Percentiles rank a stretch among this genome's conserved stretches.
Evolutionary conservation across 441 rosid genomes (phyloP).

Genomic region (Gossypium davidsonii): DNA sequence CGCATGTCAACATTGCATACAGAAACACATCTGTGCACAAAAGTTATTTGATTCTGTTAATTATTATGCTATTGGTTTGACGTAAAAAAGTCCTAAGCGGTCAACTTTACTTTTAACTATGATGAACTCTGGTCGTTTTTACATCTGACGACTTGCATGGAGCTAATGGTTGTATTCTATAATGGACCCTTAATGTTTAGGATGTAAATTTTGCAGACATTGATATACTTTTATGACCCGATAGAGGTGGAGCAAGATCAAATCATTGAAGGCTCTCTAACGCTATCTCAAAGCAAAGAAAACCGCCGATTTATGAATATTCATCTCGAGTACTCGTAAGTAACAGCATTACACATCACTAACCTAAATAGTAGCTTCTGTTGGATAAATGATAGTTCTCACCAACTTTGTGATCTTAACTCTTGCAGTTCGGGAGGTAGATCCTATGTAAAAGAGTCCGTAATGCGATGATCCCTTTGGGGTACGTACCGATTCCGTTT

Average conservation of each 20-base stretch:
- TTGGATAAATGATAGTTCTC: slow-evolving; percentile 9
- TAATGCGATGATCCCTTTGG: slow-evolving; percentile 52
- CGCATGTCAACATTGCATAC: not conserved
- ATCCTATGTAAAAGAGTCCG: slow-evolving; percentile 77
- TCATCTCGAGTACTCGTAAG: slow-evolving; percentile 84
- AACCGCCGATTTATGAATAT: slow-evolving; percentile 92
- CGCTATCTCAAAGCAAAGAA: slow-evolving; percentile 85
- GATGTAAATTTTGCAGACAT: slow-evolving; percentile 53
- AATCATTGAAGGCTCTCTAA: slow-evolving; percentile 71
- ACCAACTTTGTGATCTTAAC: not conserved
- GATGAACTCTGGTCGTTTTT: not conserved
- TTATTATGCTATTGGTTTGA: not conserved
- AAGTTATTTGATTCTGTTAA: not conserved
- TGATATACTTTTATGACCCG: slow-evolving; percentile 91
- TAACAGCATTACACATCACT: slow-evolving; percentile 8
- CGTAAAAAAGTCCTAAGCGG: not conserved
- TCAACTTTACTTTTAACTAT: not conserved
- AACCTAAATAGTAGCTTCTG: not conserved
- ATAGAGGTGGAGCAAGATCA: slow-evolving; percentile 89
- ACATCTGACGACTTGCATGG: not conserved
- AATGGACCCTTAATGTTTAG: not conserved
- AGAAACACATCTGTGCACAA: not conserved
- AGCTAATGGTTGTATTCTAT: not conserved
- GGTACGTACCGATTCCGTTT: not conserved
- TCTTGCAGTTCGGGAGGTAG: slow-evolving; percentile 77